A percentile compares a stretch with the other conserved stretches of the same genome.
Evolutionary conservation across 306 rosid species (phyloP).

Genomic region (Rosa chinensis): DNA sequence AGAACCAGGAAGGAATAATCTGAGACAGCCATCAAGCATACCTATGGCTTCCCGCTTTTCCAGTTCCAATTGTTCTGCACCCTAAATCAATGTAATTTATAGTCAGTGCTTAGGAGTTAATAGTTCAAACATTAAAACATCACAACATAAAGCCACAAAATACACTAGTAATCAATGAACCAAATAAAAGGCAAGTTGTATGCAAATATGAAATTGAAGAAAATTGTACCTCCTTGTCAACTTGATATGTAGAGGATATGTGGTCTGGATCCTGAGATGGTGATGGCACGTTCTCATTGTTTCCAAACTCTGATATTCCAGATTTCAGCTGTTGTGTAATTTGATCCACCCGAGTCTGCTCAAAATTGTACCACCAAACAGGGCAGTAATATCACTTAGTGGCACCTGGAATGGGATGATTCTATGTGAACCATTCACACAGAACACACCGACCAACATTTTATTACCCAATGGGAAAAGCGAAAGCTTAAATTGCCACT

Average conservation of each 20-base stretch:
- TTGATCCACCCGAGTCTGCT: slow-evolving; percentile 90
- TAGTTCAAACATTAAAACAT: slow-evolving; percentile 10
- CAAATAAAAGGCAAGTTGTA: neutral
- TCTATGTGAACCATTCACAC: slow-evolving; percentile 44
- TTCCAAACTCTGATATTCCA: slow-evolving; percentile 43
- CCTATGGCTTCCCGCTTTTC: slow-evolving; percentile 88
- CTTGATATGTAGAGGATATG: slow-evolving; percentile 33
- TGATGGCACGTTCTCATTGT: slow-evolving; percentile 31
- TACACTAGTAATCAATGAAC: slow-evolving; percentile 4
- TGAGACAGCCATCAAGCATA: slow-evolving; percentile 34
- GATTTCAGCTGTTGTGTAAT: slow-evolving; percentile 61
- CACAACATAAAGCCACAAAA: slow-evolving; percentile 20
- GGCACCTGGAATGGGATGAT: slow-evolving; percentile 48
- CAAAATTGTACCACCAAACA: slow-evolving; percentile 54
- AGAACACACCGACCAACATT: slow-evolving; percentile 35
- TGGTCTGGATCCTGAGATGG: slow-evolving; percentile 37
- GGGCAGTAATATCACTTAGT: slow-evolving; percentile 57
- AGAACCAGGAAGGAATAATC: slow-evolving; percentile 16
- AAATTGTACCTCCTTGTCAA: slow-evolving; percentile 49
- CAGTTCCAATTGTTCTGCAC: slow-evolving; percentile 62
- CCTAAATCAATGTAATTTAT: slow-evolving; percentile 35
- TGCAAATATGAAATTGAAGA: slow-evolving; percentile 11
- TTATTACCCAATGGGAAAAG: slow-evolving; percentile 35
- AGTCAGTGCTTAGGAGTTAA: slow-evolving; percentile 27
- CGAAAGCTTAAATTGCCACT: slow-evolving; percentile 35